Evolutionary conservation across 306 rosid species (phyloP), one percentile per base, ranked within the genome.

Genomic region (Styphnolobium japonicum): DNA sequence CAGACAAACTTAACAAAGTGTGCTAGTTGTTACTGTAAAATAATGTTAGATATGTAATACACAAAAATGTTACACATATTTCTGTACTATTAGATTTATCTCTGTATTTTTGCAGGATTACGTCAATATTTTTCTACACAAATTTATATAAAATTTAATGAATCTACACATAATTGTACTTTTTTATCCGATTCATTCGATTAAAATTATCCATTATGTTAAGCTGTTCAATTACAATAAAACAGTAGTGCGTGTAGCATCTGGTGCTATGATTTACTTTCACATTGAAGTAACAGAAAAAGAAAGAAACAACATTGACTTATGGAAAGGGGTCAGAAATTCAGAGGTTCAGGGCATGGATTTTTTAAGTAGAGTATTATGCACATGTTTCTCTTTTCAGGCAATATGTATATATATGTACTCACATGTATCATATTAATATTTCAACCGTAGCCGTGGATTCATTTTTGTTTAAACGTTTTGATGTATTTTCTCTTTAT

Each of bases 311-410:
- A 33, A 31, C 11, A 53, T 33, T 68, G 74, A 62, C 69, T 61
- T 14, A 2, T 31, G 27, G 39, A 22, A 6, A 46, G 67, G 10
- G 3, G 18, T 14, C 0, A 21, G 12, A 52, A 36, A 56, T 18
- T 65, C 4, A 27, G 4, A 63, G 36, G 21, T 52, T 56, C 33
- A 43, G 40, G 42, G 29, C 21, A 67, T 57, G 55, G 6, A 43
- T 46, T 55, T 25, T 11, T 23, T 11, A 61, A 56, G 2, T 60
- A 31, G 19, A 76, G 71, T 48, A 25, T 67, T 48, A 4, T 39
- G 77, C 73, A 69, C 74, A 27, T 61, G 73, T 60, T 55, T 60
- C 60, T 76, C 60, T 42, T 60, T 61, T 62, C 15, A 62, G 10
- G 14, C 43, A 60, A 58, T 74, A 25, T 27, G 3, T 21, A 62